A percentile compares a stretch with the other conserved stretches of the same genome.
Evolutionary conservation across 805 yeast species (phyloP).

Genomic region (Lachancea dasiensis): DNA sequence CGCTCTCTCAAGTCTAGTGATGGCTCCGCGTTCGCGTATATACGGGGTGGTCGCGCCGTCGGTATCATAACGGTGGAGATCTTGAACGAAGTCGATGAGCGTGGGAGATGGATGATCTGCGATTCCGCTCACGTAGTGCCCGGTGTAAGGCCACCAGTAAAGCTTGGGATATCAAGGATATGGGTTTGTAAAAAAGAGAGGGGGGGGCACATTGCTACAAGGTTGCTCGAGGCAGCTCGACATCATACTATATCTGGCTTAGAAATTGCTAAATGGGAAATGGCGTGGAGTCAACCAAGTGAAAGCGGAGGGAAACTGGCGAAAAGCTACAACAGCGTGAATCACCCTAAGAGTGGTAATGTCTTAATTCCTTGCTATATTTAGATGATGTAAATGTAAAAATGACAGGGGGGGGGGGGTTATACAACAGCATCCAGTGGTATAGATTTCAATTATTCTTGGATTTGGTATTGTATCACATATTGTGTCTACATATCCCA

Average conservation of each 20-base stretch:
- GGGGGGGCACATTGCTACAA: conserved; percentile 44
- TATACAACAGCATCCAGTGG: too few relatives aligned
- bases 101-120: conserved; percentile 56
- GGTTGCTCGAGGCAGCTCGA: conserved; percentile 40
- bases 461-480: too few relatives aligned
- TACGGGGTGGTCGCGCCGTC: conserved; percentile 42
- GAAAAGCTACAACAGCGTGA: conserved; percentile 45
- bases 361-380: conserved; percentile 30
- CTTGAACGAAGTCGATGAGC: conserved; percentile 26
- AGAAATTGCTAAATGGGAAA: conserved; percentile 35
- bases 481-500: too few relatives aligned
- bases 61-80: conserved; percentile 52
- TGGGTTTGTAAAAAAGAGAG: conserved; percentile 43
- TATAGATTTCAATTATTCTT: too few relatives aligned
- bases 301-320: conserved; percentile 59
- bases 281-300: conserved; percentile 74
- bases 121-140: conserved; percentile 48
- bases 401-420: too few relatives aligned
- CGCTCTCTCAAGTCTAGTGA: conserved; percentile 13
- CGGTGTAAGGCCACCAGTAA: conserved; percentile 34
- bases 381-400: conserved; percentile 1
- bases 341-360: conserved; percentile 39
- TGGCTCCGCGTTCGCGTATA: conserved; percentile 47
- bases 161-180: conserved; percentile 46
- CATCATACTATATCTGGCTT: conserved; percentile 46